Percentiles rank a stretch among this genome's conserved stretches.
Conservation (phyloP, 176 grass and related monocot species). For the Thinopyrum elongatum region DNA sequence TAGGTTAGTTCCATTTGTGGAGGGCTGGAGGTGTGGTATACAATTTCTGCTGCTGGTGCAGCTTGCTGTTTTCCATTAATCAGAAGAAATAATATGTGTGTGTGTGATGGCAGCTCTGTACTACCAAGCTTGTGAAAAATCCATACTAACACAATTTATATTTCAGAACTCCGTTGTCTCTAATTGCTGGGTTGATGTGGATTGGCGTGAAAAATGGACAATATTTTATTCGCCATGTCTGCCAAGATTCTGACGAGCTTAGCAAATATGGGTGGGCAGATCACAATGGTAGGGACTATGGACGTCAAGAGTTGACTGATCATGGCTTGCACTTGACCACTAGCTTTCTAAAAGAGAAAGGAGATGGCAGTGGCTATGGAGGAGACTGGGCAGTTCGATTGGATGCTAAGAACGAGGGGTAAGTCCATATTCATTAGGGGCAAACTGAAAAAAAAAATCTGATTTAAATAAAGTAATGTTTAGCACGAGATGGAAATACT, state of each 20-base stretch:
- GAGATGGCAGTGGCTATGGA: conserved; percentile 74
- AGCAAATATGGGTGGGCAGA: conserved; percentile 80
- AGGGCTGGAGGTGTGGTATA: neutral
- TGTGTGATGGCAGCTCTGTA: neutral
- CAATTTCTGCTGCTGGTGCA: neutral
- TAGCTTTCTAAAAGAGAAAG: conserved; percentile 94
- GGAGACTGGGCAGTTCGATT: conserved; percentile 90
- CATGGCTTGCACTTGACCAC: conserved; percentile 66
- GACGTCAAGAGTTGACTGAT: conserved; percentile 75
- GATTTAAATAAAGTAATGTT: conserved; percentile 1
- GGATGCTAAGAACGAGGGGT: conserved; percentile 49
- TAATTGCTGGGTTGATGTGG: conserved; percentile 98
- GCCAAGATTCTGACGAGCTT: conserved; percentile 94
- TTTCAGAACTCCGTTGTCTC: conserved; percentile 70
- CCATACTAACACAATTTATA: conserved; percentile 27
- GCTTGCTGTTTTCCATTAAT: conserved; percentile 2
- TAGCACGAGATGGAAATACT: neutral
- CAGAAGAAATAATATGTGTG: conserved; percentile 14
- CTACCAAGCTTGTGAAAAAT: conserved; percentile 20
- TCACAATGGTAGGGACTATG: conserved; percentile 93
- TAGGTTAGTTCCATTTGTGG: conserved; percentile 1
- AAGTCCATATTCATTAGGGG: conserved; percentile 27
- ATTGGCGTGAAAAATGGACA: conserved; percentile 81
- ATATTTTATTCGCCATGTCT: conserved; percentile 87
- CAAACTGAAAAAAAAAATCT: conserved; percentile 7